Base-by-base conservation (phyloP, 2,329 filamentous ascomycete species). In the Claviceps arundinis region DNA sequence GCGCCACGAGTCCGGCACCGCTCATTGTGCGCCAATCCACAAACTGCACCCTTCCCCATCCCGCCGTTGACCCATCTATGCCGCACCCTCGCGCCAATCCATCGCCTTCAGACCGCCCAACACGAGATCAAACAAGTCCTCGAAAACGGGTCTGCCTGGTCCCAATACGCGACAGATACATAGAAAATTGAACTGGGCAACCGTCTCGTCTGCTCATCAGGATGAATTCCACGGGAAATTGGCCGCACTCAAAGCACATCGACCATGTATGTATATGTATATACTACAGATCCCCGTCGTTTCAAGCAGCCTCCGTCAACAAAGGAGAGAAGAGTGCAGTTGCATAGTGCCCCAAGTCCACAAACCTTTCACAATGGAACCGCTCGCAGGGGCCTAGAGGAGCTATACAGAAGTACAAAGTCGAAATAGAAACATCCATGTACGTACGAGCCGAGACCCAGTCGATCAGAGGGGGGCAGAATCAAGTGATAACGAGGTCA, bases 401-500 rank as follows among this genome's bases (percentile, higher is more conserved):
- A 45, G 34, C 26, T 17, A 51, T 22, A 48, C 52, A 51, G 45
- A 46, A 54, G 43, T 48, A 48, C 50, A 49, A 34, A 40, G 37
- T 54, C 53, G 47, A 44, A 22, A 34, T 34, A 34, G 8, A 34
- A 51, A 44, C 40, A 48, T 48, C n/a, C 37, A 47, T 26, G 37
- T 45, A 11, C 30, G 24, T 45, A 44, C 38, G 50, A 49, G 49
- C 40, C 34, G 30, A 4, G 46, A 49, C 34, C 30, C 48, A 48
- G 22, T 43, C 45, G 34, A 40, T 47, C 47, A 40, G 30, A 19
- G 51, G 59, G 61, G 19, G n/a, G 17, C 19, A 58, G 61, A 61
- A 61, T 60, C 60, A 57, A 59, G 61, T 59, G 61, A 61, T 64
- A 64, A 64, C 62, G 60, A 68, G 62, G 68, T 65, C 68, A 67